Evolutionary conservation across 306 rosid genomes (phyloP).

Genomic region (Cicer bijugum): DNA sequence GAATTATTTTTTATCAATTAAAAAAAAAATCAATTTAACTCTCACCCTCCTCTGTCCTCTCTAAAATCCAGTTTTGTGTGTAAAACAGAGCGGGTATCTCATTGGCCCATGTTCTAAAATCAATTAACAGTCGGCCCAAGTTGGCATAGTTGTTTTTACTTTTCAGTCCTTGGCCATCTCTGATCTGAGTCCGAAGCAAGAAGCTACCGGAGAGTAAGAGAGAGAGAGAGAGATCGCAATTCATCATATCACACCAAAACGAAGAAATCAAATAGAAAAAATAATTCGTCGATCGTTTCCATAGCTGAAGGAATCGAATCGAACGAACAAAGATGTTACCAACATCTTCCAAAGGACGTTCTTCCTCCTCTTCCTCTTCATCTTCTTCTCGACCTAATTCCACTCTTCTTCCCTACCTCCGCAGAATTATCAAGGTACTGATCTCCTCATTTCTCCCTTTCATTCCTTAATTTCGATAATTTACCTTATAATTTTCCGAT

Average conservation of each 20-base stretch:
- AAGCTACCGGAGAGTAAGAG: constrained; percentile 44
- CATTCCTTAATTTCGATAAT: background rate
- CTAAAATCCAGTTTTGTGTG: background rate
- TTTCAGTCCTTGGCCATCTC: constrained; percentile 39
- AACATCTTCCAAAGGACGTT: constrained; percentile 78
- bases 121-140: constrained; percentile 31
- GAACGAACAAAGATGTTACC: constrained; percentile 76
- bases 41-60: no score
- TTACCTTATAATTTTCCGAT: background rate
- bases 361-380: constrained; percentile 66
- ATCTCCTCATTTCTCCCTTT: constrained; percentile 51
- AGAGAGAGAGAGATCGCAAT: constrained; percentile 36
- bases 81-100: background rate
- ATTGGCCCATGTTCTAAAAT: constrained; percentile 5
- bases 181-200: constrained; percentile 43
- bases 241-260: constrained; percentile 9
- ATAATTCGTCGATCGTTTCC: constrained; percentile 49
- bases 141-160: constrained; percentile 36
- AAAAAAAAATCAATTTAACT: no score
- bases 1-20: no score
- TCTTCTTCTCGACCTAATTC: constrained; percentile 85
- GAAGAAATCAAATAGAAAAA: constrained; percentile 1
- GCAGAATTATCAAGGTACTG: constrained; percentile 94
- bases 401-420: constrained; percentile 81
- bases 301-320: constrained; percentile 42